Conservation (phyloP, 2,329 filamentous ascomycete species). For the Teratosphaeria pseudoeucalypti region DNA sequence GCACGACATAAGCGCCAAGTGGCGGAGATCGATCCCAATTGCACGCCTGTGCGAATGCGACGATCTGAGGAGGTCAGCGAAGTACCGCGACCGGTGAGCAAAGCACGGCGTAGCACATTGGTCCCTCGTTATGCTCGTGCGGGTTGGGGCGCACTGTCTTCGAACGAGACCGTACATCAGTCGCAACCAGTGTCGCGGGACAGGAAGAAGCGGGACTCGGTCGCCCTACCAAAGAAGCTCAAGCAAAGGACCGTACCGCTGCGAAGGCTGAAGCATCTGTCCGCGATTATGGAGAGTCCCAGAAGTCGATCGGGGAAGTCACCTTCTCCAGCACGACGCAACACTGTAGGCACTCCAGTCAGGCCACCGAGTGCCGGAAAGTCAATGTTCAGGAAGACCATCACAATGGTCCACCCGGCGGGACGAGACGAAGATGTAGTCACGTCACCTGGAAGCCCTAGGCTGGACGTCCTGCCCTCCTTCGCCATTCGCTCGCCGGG, state of each 20-base stretch:
- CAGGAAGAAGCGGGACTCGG: conserved; percentile 13
- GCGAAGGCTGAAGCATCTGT: conserved; percentile 21
- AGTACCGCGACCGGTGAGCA: conserved; percentile 11
- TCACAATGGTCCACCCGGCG: background rate
- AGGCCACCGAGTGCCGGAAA: conserved; percentile 8
- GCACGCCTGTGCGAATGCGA: conserved; percentile 3
- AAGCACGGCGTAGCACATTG: conserved; percentile 9
- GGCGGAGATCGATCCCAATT: conserved; percentile 17
- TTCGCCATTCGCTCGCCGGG: conserved; percentile 17
- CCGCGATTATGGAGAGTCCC: conserved; percentile 33
- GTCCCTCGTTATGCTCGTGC: conserved; percentile 19
- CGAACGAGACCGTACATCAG: conserved; percentile 26
- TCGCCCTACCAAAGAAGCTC: conserved; percentile 16
- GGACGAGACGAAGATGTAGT: conserved; percentile 9
- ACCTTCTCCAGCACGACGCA: conserved; percentile 14
- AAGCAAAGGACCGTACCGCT: conserved; percentile 12
- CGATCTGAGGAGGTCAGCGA: conserved; percentile 10
- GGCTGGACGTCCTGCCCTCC: conserved; percentile 16
- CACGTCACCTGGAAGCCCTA: conserved; percentile 14
- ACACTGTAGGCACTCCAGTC: background rate
- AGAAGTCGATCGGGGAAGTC: conserved; percentile 11
- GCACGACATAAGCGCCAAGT: conserved; percentile 15
- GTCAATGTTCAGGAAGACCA: conserved; percentile 9
- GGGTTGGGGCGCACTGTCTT: conserved; percentile 33
- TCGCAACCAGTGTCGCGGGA: conserved; percentile 4